Evolutionary conservation across 805 yeast genomes (phyloP).

Genomic region (Diddensiella transvaalensis): DNA sequence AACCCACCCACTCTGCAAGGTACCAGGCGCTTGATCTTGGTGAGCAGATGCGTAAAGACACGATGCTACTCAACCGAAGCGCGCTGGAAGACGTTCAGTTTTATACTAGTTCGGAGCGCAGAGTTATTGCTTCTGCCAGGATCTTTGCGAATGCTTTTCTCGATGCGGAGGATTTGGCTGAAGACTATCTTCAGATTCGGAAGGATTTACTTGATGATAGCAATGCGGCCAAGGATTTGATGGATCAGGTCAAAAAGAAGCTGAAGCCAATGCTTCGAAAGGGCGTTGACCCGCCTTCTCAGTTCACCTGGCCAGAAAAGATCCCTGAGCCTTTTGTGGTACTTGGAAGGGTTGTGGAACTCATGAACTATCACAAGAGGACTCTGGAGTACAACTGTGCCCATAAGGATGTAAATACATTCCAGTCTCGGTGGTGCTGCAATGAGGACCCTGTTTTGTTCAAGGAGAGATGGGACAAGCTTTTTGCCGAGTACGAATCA

Average conservation of each 20-base stretch:
- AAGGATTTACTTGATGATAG: constrained; percentile 93
- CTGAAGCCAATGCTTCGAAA: constrained; percentile 89
- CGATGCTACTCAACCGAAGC: constrained; percentile 76
- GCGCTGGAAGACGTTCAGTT: constrained; percentile 83
- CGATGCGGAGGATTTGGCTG: constrained; percentile 66
- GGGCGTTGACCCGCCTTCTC: constrained; percentile 95
- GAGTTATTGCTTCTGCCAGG: constrained; percentile 91
- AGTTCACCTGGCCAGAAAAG: constrained; percentile 97
- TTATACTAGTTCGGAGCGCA: constrained; percentile 87
- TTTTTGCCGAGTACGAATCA: constrained; percentile 84
- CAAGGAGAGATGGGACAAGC: constrained; percentile 95
- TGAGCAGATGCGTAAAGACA: constrained; percentile 90
- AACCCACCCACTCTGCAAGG: constrained; percentile 95
- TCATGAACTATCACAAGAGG: constrained; percentile 86
- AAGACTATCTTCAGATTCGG: constrained; percentile 73
- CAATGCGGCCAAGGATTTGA: constrained; percentile 94
- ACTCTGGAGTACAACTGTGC: constrained; percentile 79
- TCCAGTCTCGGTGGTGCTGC: constrained; percentile 91
- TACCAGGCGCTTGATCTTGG: constrained; percentile 95
- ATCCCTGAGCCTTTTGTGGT: constrained; percentile 95
- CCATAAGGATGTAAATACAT: constrained; percentile 56
- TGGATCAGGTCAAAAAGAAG: constrained; percentile 97
- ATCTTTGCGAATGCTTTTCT: constrained; percentile 76
- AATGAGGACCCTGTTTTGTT: constrained; percentile 89
- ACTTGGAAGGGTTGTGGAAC: constrained; percentile 87